Conservation (phyloP, 176 grass and related monocot species). For the Carex scoparia region DNA sequence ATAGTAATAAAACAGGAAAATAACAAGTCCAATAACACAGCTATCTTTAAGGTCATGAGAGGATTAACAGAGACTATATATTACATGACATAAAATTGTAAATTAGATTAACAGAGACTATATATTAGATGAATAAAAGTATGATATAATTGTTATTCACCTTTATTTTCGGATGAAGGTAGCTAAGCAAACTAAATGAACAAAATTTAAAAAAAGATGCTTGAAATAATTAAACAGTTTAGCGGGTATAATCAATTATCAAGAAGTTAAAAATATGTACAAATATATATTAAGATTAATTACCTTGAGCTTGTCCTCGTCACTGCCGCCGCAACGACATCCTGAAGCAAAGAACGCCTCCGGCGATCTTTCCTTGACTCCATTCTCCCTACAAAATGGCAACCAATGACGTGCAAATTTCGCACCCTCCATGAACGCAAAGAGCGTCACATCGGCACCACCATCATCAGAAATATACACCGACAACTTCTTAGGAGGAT, state of each 20-base stretch:
- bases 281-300: background rate
- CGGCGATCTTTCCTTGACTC: conserved; percentile 28
- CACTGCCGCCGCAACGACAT: background rate
- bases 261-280: background rate
- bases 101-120: background rate
- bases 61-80: background rate
- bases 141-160: no score
- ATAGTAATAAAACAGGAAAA: background rate
- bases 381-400: conserved; percentile 38
- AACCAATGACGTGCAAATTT: conserved; percentile 40
- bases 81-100: background rate
- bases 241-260: background rate
- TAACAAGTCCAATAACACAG: background rate
- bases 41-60: background rate
- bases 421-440: conserved; percentile 43
- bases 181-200: no score
- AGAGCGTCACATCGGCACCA: conserved; percentile 37
- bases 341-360: conserved; percentile 33
- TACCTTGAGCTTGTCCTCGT: conserved; percentile 35
- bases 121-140: background rate
- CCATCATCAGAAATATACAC: conserved; percentile 47
- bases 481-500: conserved; percentile 31
- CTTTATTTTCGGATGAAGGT: no score
- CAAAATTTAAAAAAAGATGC: no score
- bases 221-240: background rate